A percentile compares a stretch with the other conserved stretches of the same genome.
These are phyloP conservation scores for Fusarium mexicanum DNA, from an alignment of 2,329 filamentous ascomycete genomes.

Conservation along the genomic window DNA sequence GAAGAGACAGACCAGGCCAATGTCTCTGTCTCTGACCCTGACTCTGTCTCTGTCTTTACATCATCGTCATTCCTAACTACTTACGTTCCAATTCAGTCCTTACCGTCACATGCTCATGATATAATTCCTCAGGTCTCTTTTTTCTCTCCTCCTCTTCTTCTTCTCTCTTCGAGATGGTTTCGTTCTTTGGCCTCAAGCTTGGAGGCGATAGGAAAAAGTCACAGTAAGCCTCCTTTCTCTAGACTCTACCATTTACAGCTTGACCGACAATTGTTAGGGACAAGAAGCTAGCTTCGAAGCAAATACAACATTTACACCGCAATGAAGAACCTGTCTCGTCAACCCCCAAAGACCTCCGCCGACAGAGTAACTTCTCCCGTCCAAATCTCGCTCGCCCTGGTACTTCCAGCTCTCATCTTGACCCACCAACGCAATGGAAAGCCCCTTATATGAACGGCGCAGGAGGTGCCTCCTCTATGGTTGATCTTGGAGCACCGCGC, in stretches of 20 bases:
- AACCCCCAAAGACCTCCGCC: constrained; percentile 40
- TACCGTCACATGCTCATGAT: constrained; percentile 26
- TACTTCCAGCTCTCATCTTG: constrained; percentile 50
- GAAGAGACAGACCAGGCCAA: neutral
- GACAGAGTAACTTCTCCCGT: constrained; percentile 49
- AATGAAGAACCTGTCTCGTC: neutral
- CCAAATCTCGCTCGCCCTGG: constrained; percentile 53
- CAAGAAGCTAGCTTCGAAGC: constrained; percentile 32
- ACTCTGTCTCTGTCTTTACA: constrained; percentile 3
- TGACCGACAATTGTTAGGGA: constrained; percentile 3
- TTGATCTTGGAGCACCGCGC: constrained; percentile 52
- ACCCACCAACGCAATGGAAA: constrained; percentile 42
- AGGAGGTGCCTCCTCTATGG: constrained; percentile 55
- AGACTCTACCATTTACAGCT: neutral
- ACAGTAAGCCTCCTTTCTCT: constrained; percentile 48
- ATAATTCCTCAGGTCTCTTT: neutral
- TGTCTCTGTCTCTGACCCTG: neutral
- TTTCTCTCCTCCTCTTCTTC: neutral
- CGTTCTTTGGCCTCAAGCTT: constrained; percentile 67
- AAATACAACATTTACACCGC: constrained; percentile 25
- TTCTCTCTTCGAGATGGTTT: constrained; percentile 58
- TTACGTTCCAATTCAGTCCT: neutral
- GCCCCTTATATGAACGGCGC: constrained; percentile 50
- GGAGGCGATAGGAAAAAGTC: constrained; percentile 67
- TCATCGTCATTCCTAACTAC: neutral